Evolutionary conservation across 352 stramenopile genomes (phyloP), one percentile per base, ranked within the genome.

Genomic region (Globisporangium parvum): DNA sequence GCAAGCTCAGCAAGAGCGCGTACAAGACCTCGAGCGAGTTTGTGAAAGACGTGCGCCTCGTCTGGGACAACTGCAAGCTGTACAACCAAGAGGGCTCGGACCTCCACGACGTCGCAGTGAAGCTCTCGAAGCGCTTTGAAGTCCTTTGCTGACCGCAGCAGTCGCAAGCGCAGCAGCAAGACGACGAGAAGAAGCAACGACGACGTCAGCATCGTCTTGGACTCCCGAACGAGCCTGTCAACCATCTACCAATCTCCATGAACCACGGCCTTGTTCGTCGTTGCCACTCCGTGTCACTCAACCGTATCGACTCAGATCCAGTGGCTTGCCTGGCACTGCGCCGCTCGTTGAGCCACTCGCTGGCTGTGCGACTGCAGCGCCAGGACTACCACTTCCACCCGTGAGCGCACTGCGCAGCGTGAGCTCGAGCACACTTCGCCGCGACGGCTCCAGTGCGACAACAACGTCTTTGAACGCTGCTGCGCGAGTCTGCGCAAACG

Each of bases 61-160:
- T 93, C 12, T 95, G 80, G 82, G 78, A 87, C 51, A 95, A 95
- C 49, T 91, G 80, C 66, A 86, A 85, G 65, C 79, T 87, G 40
- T 93, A 93, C 77, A 93, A 93, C 68, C 76, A 88, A 69, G 88
- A 96, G 60, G 87, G 84, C 17, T 95, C 88, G 18, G 88, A 96
- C 26, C 65, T 96, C n/a, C 95, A 95, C 71, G 57, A 85, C 41
- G 49, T 94, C 24, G 88, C 86, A 14, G 78, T 92, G 45, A 79
- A 90, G 26, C 72, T 96, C 24, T 70, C 80, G 44, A 93, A 95
- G 61, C 82, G 88, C 55, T 96, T 96, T 59, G 85, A 96, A 55
- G 85, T 95, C 44, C 84, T 81, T 81, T 14, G 71, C 91, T 47
- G 92, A 94, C 66, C 55, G 67, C 28, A 73, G 90, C 67, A 31